Evolutionary conservation across 495 filamentous ascomycete genomes (phyloP).

Genomic region (Haplographium delicatum): DNA sequence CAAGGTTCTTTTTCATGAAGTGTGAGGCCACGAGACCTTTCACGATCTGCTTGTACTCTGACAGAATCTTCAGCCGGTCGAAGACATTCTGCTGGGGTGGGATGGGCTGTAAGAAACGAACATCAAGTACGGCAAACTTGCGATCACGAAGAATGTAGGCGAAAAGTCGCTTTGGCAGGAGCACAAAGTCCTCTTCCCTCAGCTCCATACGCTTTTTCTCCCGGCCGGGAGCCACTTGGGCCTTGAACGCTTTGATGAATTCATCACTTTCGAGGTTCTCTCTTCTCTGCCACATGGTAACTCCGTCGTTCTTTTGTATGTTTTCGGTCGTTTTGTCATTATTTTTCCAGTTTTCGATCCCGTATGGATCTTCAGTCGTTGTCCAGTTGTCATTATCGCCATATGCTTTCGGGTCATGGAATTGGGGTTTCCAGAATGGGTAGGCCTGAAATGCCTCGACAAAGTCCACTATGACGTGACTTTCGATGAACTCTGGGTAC

Average conservation of each 20-base stretch:
- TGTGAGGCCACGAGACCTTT: conserved; percentile 37
- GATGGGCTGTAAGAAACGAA: background rate
- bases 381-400: background rate
- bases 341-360: background rate
- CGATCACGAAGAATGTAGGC: conserved; percentile 36
- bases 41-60: conserved; percentile 42
- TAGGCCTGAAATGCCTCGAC: conserved; percentile 36
- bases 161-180: conserved; percentile 35
- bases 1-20: conserved; percentile 17
- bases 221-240: background rate
- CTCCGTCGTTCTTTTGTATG: background rate
- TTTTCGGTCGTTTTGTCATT: background rate
- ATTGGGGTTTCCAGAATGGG: conserved; percentile 27
- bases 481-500: conserved; percentile 36
- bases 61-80: conserved; percentile 30
- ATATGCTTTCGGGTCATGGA: conserved; percentile 20
- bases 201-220: conserved; percentile 15
- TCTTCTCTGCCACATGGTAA: background rate
- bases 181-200: conserved; percentile 28
- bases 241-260: too few relatives aligned
- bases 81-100: background rate
- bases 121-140: conserved; percentile 8
- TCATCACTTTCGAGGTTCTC: background rate
- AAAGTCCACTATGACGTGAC: conserved; percentile 47
- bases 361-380: background rate